Conservation (phyloP, 192 early-diverging fungal genomes). For the Coemansia sp. region DNA sequence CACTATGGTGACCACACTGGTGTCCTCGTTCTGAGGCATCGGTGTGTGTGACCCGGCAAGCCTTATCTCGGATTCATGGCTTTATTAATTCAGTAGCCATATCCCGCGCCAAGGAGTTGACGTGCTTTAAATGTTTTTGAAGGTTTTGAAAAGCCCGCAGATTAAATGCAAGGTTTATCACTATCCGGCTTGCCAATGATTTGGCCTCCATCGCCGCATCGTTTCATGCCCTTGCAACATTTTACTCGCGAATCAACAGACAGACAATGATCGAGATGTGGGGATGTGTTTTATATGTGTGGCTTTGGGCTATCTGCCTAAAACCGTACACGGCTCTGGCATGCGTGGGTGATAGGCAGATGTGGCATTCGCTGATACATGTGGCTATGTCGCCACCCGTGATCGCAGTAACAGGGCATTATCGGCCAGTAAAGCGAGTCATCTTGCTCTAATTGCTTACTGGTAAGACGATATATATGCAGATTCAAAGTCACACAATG, state of each 20-base stretch:
- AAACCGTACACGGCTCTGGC: too few relatives aligned
- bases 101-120: slow-evolving; percentile 47
- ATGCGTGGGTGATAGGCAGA: too few relatives aligned
- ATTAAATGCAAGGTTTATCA: slow-evolving; percentile 34
- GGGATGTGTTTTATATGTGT: background rate
- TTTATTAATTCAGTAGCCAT: slow-evolving; percentile 11
- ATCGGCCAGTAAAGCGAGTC: too few relatives aligned
- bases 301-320: too few relatives aligned
- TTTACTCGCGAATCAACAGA: too few relatives aligned
- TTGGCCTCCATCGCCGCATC: slow-evolving; percentile 1
- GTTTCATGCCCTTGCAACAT: slow-evolving; percentile 51
- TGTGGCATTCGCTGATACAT: background rate
- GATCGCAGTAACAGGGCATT: too few relatives aligned
- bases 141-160: slow-evolving; percentile 15
- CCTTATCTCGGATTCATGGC: slow-evolving; percentile 25
- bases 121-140: slow-evolving; percentile 7
- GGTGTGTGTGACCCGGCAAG: background rate
- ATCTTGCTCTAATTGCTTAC: background rate
- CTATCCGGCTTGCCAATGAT: slow-evolving; percentile 9
- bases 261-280: too few relatives aligned
- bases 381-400: too few relatives aligned
- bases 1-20: background rate
- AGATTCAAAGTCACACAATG: background rate
- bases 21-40: slow-evolving; percentile 33
- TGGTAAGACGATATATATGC: background rate